Base-by-base conservation (phyloP, 2,329 filamentous ascomycete genomes). In the Colletotrichum costaricense region DNA sequence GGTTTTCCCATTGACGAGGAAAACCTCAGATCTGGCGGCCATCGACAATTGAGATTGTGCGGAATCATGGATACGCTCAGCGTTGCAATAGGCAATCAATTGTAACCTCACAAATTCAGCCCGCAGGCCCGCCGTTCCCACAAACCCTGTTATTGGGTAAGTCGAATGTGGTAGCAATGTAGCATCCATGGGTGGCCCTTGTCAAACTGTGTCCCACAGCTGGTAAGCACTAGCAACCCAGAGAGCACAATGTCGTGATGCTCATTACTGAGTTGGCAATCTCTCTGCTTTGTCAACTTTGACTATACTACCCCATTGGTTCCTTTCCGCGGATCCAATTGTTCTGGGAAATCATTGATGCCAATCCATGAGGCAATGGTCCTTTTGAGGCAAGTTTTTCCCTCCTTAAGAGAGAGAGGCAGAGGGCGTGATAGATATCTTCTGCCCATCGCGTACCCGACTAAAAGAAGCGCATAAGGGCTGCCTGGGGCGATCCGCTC, bases 141-240 rank as follows among this genome's bases (percentile, higher is more conserved):
- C 42, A 42, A 67, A 46, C 68, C 68, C 38, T 42, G 38, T 42
- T 42, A 42, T 42, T 42, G 38, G 38, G 38, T 42, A 42, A 42
- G 38, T 42, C 38, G 38, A 42, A 19, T 5, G 38, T 42, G 38
- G 38, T 42, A 42, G 38, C 38, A 42, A 42, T 12, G 24, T 67
- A 55, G n/a, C 56, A 59, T 49, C 35, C 67, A 62, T 49, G 63
- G 56, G 22, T 35, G 33, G 55, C 16, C 55, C 54, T 22, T 63
- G 62, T 30, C 55, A 19, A 30, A 57, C n/a, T 28, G 24, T 52
- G 28, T 54, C 19, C 22, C 33, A 35, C 24, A 14, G 55, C 56
- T 49, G 26, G 63, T 72, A 60, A 72, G 69, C 69, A 59, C 69
- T 69, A 63, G 42, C 38, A 30, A 33, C 57, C 63, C 46, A 35